Evolutionary conservation across 2,329 filamentous ascomycete genomes (phyloP), one percentile per base, ranked within the genome.

Genomic region (Ampelomyces quisqualis): DNA sequence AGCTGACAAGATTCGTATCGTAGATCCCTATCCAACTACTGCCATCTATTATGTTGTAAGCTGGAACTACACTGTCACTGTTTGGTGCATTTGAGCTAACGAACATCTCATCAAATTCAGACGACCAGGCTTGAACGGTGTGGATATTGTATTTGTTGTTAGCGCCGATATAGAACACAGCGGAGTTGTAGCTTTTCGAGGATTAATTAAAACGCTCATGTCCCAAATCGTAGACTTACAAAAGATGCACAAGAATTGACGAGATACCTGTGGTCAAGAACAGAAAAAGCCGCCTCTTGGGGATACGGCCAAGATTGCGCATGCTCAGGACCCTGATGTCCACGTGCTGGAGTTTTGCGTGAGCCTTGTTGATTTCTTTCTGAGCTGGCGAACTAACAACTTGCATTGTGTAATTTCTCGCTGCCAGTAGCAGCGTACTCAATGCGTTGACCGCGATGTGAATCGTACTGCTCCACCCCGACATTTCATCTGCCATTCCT

Each of bases 391-490:
- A 48, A 18, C 33, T 47, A 7, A 64, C 4, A 1, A 57, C 49
- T 36, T 64, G 58, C 57, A 62, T 61, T 0, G 52, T 53, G 32
- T 58, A 60, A 19, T 55, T 64, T 18, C 51, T 57, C 4, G 47
- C 45, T 0, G 40, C 45, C 2, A 64, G 30, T 2, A 64, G 24
- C 0, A 51, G 14, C 1, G 58, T 59, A 23, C 70, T 71, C 17
- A 76, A 53, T 0, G 64, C 48, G 57, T 80, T 80, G 50, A 80
- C 72, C 1, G 69, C 34, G n/a, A 79, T 48, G 52, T 80, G 77
- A 0, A 74, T 24, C 11, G 17, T 10, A 1, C 42, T 46, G 22
- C 40, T 51, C 37, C 40, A 45, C 22, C 37, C 20, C 2, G 41
- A 35, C 3, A 55, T 39, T 1, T 27, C 17, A 3, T 13, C 11